Base-by-base conservation (phyloP, 2,329 filamentous ascomycete species). In the Septoria petroselini region DNA sequence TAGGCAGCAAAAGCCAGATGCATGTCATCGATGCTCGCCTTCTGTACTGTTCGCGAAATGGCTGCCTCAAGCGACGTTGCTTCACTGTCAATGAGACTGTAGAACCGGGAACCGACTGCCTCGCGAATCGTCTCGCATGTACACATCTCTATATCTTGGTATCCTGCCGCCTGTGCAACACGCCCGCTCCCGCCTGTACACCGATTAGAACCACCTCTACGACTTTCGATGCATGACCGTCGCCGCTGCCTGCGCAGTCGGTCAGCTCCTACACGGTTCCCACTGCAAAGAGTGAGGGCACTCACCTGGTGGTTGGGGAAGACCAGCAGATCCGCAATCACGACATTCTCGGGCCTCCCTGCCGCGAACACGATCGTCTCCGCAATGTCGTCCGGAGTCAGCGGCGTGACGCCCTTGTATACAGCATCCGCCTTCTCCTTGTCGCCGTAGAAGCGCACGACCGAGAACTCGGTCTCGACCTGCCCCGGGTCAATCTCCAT, bases 401-500 rank as follows among this genome's bases (percentile, higher is more conserved):
- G 75, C 33, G 91, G 90, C 59, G 94, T 86, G 59, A 81, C 84
- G 43, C 84, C 85, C 84, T 84, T 83, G 70, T 95, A 95, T 45
- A 95, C 89, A 42, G 88, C 86, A 74, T 93, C 87, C 3, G 91
- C 91, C 76, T 95, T 95, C 53, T 77, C 68, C 76, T 91, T 91
- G 69, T 96, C 91, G 4, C 91, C 91, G 56, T 88, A 84, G 70
- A 93, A 95, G 54, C 91, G 79, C 34, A 95, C 87, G 14, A 95
- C 76, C 2, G 86, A 91, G 71, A 96, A 95, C 68, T 96, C 88
- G 37, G 91, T 95, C 77, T 95, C 89, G 39, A 95, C 90, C 72
- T 95, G 90, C 19, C 91, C 91, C 0, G 91, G 91, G 64, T 95
- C 91, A 63, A 96, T 79, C 70, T 89, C 87, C 55, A 95, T 95